phyloP scores from a whole-genome alignment of 495 filamentous ascomycete species.

The Penicillium samsonianum region DNA sequence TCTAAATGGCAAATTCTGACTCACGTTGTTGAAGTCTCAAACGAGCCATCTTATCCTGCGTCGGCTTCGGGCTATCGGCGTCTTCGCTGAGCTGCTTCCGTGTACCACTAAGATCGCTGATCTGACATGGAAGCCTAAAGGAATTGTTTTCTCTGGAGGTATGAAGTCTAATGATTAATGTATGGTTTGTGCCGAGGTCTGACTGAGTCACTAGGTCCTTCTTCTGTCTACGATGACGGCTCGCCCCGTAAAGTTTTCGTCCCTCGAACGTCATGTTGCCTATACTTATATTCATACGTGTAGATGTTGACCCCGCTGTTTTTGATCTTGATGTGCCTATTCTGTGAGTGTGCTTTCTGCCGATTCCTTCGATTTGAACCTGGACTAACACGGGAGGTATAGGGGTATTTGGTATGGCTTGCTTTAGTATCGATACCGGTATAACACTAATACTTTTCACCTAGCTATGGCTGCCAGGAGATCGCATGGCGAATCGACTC shows the following conservation, averaged over 20 bases:
- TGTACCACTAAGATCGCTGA: constrained; percentile 85
- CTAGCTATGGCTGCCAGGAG: constrained; percentile 28
- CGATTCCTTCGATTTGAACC: not conserved
- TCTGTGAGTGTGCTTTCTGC: constrained; percentile 13
- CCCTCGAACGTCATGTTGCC: constrained; percentile 3
- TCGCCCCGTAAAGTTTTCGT: constrained; percentile 21
- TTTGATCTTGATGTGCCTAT: constrained; percentile 29
- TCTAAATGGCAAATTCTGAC: constrained; percentile 11
- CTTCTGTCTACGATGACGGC: constrained; percentile 28
- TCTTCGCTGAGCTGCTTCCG: constrained; percentile 91
- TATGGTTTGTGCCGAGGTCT: constrained; percentile 8
- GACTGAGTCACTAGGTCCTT: constrained; percentile 21
- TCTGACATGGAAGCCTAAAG: constrained; percentile 73
- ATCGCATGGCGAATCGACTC: constrained; percentile 25
- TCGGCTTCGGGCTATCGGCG: constrained; percentile 76
- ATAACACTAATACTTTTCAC: constrained; percentile 16
- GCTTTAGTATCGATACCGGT: not conserved
- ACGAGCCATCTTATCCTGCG: constrained; percentile 76
- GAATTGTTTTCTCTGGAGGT: constrained; percentile 29
- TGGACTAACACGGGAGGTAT: constrained; percentile 16
- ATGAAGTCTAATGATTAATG: not conserved
- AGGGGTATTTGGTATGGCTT: constrained; percentile 31
- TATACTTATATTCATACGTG: constrained; percentile 21
- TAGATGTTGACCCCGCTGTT: constrained; percentile 29
- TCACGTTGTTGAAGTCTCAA: constrained; percentile 18